phyloP scores from a whole-genome alignment of 805 yeast genomes.

The Pichia nanzhaoensis region DNA sequence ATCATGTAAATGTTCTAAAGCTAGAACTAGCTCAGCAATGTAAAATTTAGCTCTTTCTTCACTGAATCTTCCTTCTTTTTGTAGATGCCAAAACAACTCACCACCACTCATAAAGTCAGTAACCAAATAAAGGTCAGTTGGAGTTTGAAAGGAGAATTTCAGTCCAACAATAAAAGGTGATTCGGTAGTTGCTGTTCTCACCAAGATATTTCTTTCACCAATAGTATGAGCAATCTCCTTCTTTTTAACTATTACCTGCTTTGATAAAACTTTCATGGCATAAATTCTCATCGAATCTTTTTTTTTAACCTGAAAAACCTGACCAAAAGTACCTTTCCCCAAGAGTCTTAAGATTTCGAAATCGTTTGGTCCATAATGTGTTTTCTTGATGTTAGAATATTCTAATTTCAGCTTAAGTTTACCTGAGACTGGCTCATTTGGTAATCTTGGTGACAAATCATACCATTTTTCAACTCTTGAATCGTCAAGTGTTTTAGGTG shows the following conservation, averaged over 20 bases:
- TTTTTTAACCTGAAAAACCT: constrained; percentile 93
- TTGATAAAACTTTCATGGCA: constrained; percentile 95
- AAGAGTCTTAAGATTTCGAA: constrained; percentile 84
- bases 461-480: constrained; percentile 62
- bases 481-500: constrained; percentile 50
- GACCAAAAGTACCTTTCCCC: constrained; percentile 98
- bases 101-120: constrained; percentile 99
- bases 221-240: constrained; percentile 97
- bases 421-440: constrained; percentile 73
- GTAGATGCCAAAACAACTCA: constrained; percentile 69
- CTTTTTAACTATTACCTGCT: constrained; percentile 91
- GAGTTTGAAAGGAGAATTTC: constrained; percentile 95
- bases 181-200: constrained; percentile 76
- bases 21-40: constrained; percentile 91
- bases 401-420: constrained; percentile 69
- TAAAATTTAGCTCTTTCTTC: constrained; percentile 95
- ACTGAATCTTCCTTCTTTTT: constrained; percentile 88
- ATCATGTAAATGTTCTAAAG: constrained; percentile 90
- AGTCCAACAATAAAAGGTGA: constrained; percentile 89
- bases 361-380: constrained; percentile 88
- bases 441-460: constrained; percentile 61
- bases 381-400: constrained; percentile 61
- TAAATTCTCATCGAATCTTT: constrained; percentile 84
- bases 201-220: constrained; percentile 92
- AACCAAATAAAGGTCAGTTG: constrained; percentile 82